phyloP scores from a whole-genome alignment of 164 flowering plant genomes.

The Vitis amurensis region DNA sequence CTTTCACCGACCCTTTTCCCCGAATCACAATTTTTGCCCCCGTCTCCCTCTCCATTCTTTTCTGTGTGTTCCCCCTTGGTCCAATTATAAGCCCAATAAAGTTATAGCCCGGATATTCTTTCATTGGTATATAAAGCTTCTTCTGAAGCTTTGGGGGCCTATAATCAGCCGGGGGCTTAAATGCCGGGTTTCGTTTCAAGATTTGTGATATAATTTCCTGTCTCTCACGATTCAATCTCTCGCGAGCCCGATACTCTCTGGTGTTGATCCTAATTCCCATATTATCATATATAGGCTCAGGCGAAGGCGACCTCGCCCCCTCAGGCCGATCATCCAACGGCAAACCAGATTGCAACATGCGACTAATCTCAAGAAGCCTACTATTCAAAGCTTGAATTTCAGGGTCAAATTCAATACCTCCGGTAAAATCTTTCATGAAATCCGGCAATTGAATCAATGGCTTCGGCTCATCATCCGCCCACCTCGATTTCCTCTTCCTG shows the following conservation, averaged over 20 bases:
- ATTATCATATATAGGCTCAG: conserved; percentile 91
- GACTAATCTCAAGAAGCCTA: conserved; percentile 74
- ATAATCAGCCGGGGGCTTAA: conserved; percentile 93
- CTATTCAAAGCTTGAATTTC: conserved; percentile 80
- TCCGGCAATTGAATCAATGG: conserved; percentile 77
- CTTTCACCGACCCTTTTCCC: conserved; percentile 92
- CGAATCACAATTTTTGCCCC: conserved; percentile 95
- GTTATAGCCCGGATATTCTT: conserved; percentile 93
- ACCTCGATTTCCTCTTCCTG: conserved; percentile 70
- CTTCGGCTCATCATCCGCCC: conserved; percentile 90
- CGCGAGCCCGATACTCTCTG: conserved; percentile 86
- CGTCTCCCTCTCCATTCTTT: conserved; percentile 92
- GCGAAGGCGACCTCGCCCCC: conserved; percentile 89
- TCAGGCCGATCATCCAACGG: conserved; percentile 91
- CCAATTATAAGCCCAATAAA: conserved; percentile 94
- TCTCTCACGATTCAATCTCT: conserved; percentile 74
- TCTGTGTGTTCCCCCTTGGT: conserved; percentile 97
- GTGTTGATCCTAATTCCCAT: conserved; percentile 93
- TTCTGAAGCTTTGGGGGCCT: conserved; percentile 91
- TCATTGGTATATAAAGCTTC: conserved; percentile 95
- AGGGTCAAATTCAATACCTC: conserved; percentile 90
- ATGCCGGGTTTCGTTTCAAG: conserved; percentile 78
- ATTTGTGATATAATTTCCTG: conserved; percentile 81
- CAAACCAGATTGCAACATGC: conserved; percentile 70
- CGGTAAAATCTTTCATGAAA: conserved; percentile 81